Base-by-base conservation (phyloP, 371 early-diverging fungal species). In the Lichtheimia corymbifera region DNA sequence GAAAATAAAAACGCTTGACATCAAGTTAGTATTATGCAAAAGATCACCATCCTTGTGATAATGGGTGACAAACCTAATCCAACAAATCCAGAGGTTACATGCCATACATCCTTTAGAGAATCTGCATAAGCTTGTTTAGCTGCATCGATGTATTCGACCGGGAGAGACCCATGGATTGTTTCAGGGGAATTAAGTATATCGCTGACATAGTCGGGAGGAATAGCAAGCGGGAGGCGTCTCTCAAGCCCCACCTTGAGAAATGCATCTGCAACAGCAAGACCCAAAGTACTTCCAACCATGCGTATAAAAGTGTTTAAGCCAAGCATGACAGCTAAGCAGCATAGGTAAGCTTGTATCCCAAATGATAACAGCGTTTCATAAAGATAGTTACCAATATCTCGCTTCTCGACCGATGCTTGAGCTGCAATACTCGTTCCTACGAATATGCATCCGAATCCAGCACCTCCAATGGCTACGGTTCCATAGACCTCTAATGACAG, bases 251-350 rank as follows among this genome's bases (percentile, higher is more conserved):
- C 64, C 43, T 80, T 77, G 28, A 77, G 50, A 6, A 71, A 58
- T 13, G 76, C 66, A 18, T 70, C 65, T 0, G 72, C 62, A 35
- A 77, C 70, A 15, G 80, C 75, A 15, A 77, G 63, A 50, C 80
- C 80, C 22, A 77, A 53, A 13, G 80, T 77, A 49, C 77, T 77
- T 55, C 80, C 80, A 5, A 80, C 60, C 9, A 77, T 65, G 45
- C 76, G 64, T 0, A 67, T 47, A 35, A 80, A 80, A 24, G 73
- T 76, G 44, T 72, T 69, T 1, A 80, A 53, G 4, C 77, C 77
- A 3, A 75, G 72, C 11, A 71, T 76, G 4, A 80, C 77, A 35
- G 77, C 79, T 73, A 1, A 1, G 59, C 42, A n/a, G 45, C 5
- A 45, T n/a, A 15, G 6, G 18, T 45, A 5, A 18, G 22, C 22